phyloP scores from a whole-genome alignment of 371 early-diverging fungal genomes.

The Chytridium lagenaria region DNA sequence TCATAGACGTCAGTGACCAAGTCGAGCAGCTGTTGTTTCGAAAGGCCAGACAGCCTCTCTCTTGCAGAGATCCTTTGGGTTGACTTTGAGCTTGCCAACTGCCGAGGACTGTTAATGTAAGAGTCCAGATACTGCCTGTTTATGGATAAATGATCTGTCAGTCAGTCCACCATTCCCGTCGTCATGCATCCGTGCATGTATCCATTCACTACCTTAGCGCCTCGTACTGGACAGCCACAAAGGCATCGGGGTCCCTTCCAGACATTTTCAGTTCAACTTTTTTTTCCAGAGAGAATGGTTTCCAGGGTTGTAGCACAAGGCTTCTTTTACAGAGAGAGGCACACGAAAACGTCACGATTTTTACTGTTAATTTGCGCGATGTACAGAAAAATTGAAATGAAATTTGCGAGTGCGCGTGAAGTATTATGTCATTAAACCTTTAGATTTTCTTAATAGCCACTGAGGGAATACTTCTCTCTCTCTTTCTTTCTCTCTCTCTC shows the following conservation, averaged over 20 bases:
- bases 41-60: slow-evolving; percentile 83
- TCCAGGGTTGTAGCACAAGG: too few relatives aligned
- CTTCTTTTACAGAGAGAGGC: too few relatives aligned
- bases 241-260: slow-evolving; percentile 2
- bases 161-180: background rate
- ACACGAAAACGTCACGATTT: too few relatives aligned
- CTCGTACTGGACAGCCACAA: background rate
- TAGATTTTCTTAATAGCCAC: too few relatives aligned
- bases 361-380: too few relatives aligned
- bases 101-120: slow-evolving; percentile 36
- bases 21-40: slow-evolving; percentile 89
- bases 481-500: too few relatives aligned
- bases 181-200: background rate
- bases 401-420: too few relatives aligned
- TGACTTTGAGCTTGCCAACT: slow-evolving; percentile 26
- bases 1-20: slow-evolving; percentile 95
- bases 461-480: too few relatives aligned
- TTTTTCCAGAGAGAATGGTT: too few relatives aligned
- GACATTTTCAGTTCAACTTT: too few relatives aligned
- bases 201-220: slow-evolving; percentile 1
- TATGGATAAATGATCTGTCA: background rate
- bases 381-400: too few relatives aligned
- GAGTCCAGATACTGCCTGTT: slow-evolving; percentile 36
- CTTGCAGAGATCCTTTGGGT: slow-evolving; percentile 64
- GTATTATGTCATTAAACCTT: too few relatives aligned